Evolutionary conservation across 352 stramenopile genomes (phyloP), one percentile per base, ranked within the genome.

Genomic region (Peronospora tabacina): DNA sequence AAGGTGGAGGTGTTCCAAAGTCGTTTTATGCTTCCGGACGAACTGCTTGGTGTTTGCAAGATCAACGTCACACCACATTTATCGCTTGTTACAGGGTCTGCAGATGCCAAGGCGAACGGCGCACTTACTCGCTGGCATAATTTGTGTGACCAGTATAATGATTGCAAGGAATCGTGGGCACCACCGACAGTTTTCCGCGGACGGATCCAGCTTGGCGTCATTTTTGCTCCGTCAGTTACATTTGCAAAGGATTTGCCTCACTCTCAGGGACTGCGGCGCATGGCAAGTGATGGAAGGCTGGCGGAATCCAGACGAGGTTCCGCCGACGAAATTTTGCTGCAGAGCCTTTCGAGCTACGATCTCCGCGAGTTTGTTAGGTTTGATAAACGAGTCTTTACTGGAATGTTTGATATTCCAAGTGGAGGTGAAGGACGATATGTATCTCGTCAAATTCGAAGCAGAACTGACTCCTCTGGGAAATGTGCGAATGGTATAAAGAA

Each of bases 31-130:
- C 60, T 88, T 4, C 61, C 68, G 1, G 81, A 92, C 49, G 78
- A 85, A 41, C 48, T 92, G 10, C 54, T 92, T 40, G 81, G 81
- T 15, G 81, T 92, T 0, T 92, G 78, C 44, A 88, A 86, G 50
- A 86, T 92, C 59, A 92, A 92, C 43, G 60, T 92, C 16, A 88
- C 73, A n/a, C 78, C 81, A n/a, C 77, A 91, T 48, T 43, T 91
- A 11, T 85, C 77, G 29, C 60, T 91, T 29, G 75, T 85, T 35
- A 82, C 82, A 43, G 81, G 71, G 12, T 92, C 81, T 28, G 81
- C 81, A 3, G 81, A 92, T 28, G 81, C 81, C 5, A 88, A 88
- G 32, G 81, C 81, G 2, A 92, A 88, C 24, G 81, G 81, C 5
- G 81, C 81, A 16, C 57, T 92, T 13, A 73, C 75, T 43, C 70